Conservation (phyloP, 2,329 filamentous ascomycete genomes). For the Calonectria crousiana region DNA sequence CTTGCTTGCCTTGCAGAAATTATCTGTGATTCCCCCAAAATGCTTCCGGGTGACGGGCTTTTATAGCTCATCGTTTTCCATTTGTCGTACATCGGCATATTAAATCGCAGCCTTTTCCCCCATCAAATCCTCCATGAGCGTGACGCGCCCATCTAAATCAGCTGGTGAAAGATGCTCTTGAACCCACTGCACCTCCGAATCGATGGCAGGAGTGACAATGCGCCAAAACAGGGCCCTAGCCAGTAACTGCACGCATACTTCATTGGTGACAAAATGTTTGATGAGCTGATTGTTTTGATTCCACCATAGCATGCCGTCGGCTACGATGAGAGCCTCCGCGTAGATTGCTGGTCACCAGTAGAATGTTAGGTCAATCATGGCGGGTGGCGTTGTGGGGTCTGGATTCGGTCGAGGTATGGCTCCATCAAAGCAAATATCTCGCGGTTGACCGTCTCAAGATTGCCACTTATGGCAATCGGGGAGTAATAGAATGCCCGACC, state of each 20-base stretch:
- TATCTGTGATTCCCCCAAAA: not conserved
- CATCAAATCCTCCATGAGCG: not conserved
- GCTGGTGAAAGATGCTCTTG: not conserved
- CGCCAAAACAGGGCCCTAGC: slow-evolving; percentile 26
- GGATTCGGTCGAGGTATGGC: not conserved
- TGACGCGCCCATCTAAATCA: not conserved
- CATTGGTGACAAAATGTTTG: not conserved
- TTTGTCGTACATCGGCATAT: not conserved
- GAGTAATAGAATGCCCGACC: no score
- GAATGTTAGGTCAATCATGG: slow-evolving; percentile 23
- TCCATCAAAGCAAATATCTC: not conserved
- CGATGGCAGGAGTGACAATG: slow-evolving; percentile 26
- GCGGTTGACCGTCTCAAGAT: not conserved
- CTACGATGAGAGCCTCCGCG: slow-evolving; percentile 22
- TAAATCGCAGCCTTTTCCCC: no score
- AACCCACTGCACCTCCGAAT: slow-evolving; percentile 20
- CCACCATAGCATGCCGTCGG: slow-evolving; percentile 19
- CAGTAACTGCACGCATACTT: not conserved
- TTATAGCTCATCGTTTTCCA: no score
- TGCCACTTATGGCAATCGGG: no score
- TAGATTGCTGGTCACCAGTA: slow-evolving; percentile 24
- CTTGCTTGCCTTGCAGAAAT: not conserved
- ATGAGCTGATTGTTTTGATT: not conserved
- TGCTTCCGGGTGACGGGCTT: not conserved
- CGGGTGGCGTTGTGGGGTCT: not conserved